phyloP scores from a whole-genome alignment of 371 early-diverging fungal species.

The Circinella minor region DNA sequence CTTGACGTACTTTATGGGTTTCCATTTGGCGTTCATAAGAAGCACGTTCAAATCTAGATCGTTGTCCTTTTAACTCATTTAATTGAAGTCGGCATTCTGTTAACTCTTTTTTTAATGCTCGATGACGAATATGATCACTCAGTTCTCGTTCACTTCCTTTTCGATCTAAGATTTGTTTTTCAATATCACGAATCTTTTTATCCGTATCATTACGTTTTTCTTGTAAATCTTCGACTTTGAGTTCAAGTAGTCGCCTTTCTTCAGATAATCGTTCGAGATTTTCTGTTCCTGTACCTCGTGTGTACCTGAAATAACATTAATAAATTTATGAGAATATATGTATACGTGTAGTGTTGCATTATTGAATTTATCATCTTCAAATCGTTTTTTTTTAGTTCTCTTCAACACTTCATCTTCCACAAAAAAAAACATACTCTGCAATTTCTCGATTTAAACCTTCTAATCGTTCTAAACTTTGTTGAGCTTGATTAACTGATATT shows the following conservation, averaged over 20 bases:
- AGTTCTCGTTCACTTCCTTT: conserved; percentile 63
- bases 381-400: no score
- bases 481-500: conserved; percentile 30
- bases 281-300: conserved; percentile 11
- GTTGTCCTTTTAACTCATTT: conserved; percentile 31
- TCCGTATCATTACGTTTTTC: conserved; percentile 18
- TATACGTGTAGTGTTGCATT: no score
- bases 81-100: conserved; percentile 40
- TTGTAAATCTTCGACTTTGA: conserved; percentile 17
- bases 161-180: conserved; percentile 53
- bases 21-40: conserved; percentile 39
- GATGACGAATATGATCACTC: conserved; percentile 69
- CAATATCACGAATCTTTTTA: conserved; percentile 39
- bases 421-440: conserved; percentile 31
- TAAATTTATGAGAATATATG: no score
- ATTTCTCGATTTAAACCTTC: conserved; percentile 44
- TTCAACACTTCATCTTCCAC: background rate
- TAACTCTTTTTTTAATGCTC: conserved; percentile 44
- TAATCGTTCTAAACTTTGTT: conserved; percentile 43
- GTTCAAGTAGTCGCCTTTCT: conserved; percentile 32
- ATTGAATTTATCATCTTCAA: no score
- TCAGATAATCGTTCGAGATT: conserved; percentile 18
- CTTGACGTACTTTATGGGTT: conserved; percentile 48
- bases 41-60: conserved; percentile 24
- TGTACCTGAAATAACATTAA: conserved; percentile 10